phyloP scores from a whole-genome alignment of 768 basidiomycete genomes.

The Erythrobasidium yunnanense region DNA sequence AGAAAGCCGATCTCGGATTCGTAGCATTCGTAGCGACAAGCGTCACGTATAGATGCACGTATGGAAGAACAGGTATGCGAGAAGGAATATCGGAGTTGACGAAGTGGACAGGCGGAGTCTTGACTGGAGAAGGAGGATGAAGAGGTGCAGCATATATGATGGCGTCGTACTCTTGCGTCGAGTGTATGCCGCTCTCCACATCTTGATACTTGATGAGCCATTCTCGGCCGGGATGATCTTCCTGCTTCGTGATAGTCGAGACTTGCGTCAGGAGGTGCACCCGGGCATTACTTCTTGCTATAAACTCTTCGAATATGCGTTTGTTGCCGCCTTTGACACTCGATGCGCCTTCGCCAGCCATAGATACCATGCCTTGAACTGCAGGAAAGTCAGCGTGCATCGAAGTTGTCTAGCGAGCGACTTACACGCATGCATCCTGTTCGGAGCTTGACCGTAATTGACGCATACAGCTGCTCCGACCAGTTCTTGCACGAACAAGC shows the following conservation, averaged over 20 bases:
- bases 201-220: slow-evolving; percentile 6
- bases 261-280: slow-evolving; percentile 49
- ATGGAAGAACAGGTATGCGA: slow-evolving; percentile 59
- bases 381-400: background rate
- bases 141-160: slow-evolving; percentile 81
- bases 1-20: slow-evolving; percentile 56
- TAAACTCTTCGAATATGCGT: slow-evolving; percentile 70
- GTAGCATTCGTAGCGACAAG: slow-evolving; percentile 67
- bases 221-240: background rate
- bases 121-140: slow-evolving; percentile 53
- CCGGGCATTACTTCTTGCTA: slow-evolving; percentile 58
- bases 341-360: slow-evolving; percentile 60
- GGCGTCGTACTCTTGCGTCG: slow-evolving; percentile 42
- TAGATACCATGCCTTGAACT: slow-evolving; percentile 57
- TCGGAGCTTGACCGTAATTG: slow-evolving; percentile 52
- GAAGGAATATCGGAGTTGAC: slow-evolving; percentile 39
- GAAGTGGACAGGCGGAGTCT: slow-evolving; percentile 7
- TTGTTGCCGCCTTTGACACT: slow-evolving; percentile 69
- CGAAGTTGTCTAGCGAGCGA: background rate
- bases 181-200: background rate
- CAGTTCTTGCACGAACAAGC: slow-evolving; percentile 58
- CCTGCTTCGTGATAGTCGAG: slow-evolving; percentile 16
- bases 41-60: slow-evolving; percentile 78
- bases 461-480: slow-evolving; percentile 59
- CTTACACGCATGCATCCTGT: slow-evolving; percentile 54